A percentile compares a stretch with the other conserved stretches of the same genome.
Evolutionary conservation across 805 yeast genomes (phyloP).

Genomic region (Candida peoriensis): DNA sequence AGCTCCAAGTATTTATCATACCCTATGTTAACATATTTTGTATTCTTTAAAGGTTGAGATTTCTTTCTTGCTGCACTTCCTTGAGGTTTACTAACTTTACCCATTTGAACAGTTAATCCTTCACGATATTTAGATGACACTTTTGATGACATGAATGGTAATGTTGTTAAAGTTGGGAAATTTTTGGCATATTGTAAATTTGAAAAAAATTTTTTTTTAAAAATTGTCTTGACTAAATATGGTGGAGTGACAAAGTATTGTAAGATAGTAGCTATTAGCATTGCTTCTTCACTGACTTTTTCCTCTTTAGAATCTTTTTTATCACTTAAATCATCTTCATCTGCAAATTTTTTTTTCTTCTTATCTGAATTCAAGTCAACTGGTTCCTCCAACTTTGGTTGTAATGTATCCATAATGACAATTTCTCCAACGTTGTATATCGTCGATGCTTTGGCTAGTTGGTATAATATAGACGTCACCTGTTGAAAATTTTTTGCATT

Average conservation of each 20-base stretch:
- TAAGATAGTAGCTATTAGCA: conserved; percentile 61
- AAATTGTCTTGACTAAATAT: conserved; percentile 62
- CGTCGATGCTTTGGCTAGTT: conserved; percentile 71
- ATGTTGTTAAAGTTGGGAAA: conserved; percentile 64
- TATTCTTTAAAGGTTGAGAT: conserved; percentile 46
- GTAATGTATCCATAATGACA: conserved; percentile 55
- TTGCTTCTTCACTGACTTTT: conserved; percentile 31
- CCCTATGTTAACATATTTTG: conserved; percentile 79
- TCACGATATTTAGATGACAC: conserved; percentile 47
- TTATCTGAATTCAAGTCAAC: conserved; percentile 18
- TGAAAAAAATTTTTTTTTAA: conserved; percentile 39
- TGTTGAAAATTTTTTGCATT: conserved; percentile 67
- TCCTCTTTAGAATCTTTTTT: conserved; percentile 16
- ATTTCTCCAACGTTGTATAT: conserved; percentile 69
- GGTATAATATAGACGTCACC: conserved; percentile 67
- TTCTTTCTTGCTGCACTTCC: conserved; percentile 32
- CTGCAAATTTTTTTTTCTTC: conserved; percentile 31
- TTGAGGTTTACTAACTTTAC: conserved; percentile 27
- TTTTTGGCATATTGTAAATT: conserved; percentile 60
- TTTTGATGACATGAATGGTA: conserved; percentile 63
- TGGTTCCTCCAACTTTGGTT: conserved; percentile 15
- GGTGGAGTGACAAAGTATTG: conserved; percentile 86
- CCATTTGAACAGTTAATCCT: conserved; percentile 47
- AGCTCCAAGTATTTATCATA: conserved; percentile 53
- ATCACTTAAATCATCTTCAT: conserved; percentile 24